phyloP scores from a whole-genome alignment of 495 filamentous ascomycete genomes.

The Lophiotrema nucula region DNA sequence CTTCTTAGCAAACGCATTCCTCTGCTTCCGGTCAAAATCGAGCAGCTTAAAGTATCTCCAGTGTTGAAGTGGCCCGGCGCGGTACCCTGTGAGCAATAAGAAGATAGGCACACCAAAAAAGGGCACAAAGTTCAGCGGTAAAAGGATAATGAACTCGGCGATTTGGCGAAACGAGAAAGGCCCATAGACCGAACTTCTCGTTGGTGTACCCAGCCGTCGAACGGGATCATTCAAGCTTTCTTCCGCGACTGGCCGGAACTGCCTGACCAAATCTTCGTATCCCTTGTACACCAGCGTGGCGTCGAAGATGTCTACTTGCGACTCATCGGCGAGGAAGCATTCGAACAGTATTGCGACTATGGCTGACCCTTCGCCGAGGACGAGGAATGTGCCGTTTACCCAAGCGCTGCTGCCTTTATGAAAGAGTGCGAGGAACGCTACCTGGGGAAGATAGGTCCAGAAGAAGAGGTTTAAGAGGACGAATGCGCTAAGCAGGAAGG shows the following conservation, averaged over 20 bases:
- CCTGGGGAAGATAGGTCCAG: slow-evolving; percentile 59
- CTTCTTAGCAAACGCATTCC: slow-evolving; percentile 53
- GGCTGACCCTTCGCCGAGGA: slow-evolving; percentile 64
- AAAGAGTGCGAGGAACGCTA: slow-evolving; percentile 64
- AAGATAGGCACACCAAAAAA: slow-evolving; percentile 64
- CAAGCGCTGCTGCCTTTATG: slow-evolving; percentile 56
- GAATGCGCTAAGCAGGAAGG: slow-evolving; percentile 57
- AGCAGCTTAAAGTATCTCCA: slow-evolving; percentile 65
- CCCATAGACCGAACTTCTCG: slow-evolving; percentile 56
- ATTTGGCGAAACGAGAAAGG: slow-evolving; percentile 56
- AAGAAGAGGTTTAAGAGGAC: slow-evolving; percentile 62
- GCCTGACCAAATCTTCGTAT: slow-evolving; percentile 55
- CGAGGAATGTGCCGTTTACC: slow-evolving; percentile 62
- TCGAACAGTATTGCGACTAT: slow-evolving; percentile 64
- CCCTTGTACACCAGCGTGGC: slow-evolving; percentile 61
- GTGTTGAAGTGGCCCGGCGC: slow-evolving; percentile 65
- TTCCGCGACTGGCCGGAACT: slow-evolving; percentile 54
- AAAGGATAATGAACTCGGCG: slow-evolving; percentile 46
- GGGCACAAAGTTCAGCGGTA: slow-evolving; percentile 66
- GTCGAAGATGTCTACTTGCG: slow-evolving; percentile 67
- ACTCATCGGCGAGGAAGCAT: slow-evolving; percentile 67
- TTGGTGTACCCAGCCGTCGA: slow-evolving; percentile 58
- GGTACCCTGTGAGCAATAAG: slow-evolving; percentile 60
- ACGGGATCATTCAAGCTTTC: slow-evolving; percentile 52
- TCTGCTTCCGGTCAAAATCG: slow-evolving; percentile 57